Evolutionary conservation across 495 filamentous ascomycete genomes (phyloP).

Genomic region (Penicillium flavigenum): DNA sequence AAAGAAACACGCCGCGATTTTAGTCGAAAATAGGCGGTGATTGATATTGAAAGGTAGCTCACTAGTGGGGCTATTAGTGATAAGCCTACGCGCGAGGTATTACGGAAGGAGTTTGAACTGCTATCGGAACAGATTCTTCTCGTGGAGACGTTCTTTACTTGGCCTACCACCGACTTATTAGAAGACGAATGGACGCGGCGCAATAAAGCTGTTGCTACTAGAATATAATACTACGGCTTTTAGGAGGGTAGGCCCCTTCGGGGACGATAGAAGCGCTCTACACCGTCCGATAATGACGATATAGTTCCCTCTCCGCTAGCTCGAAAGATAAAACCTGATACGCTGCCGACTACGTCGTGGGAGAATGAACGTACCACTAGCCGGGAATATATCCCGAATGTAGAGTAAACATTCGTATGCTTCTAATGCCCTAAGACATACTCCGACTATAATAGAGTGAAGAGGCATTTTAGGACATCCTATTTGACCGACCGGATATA

Average conservation of each 20-base stretch:
- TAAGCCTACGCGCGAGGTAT: slow-evolving; percentile 20
- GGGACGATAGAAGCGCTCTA: slow-evolving; percentile 27
- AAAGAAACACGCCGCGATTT: slow-evolving; percentile 21
- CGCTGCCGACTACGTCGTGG: slow-evolving; percentile 12
- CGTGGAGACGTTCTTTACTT: slow-evolving; percentile 29
- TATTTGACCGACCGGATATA: slow-evolving; percentile 19
- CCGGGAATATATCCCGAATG: slow-evolving; percentile 15
- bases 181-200: slow-evolving; percentile 28
- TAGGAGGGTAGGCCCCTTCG: slow-evolving; percentile 27
- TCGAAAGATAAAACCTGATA: slow-evolving; percentile 18
- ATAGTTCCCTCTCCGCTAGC: slow-evolving; percentile 15
- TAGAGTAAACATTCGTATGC: slow-evolving; percentile 15
- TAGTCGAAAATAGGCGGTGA: slow-evolving; percentile 21
- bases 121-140: slow-evolving; percentile 26
- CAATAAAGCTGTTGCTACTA: slow-evolving; percentile 22
- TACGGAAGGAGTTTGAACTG: slow-evolving; percentile 22
- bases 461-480: slow-evolving; percentile 16
- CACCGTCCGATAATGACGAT: slow-evolving; percentile 17
- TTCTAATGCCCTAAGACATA: slow-evolving; percentile 24
- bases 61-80: slow-evolving; percentile 20
- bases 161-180: slow-evolving; percentile 27
- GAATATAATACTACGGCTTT: slow-evolving; percentile 24
- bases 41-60: slow-evolving; percentile 29
- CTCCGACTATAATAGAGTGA: slow-evolving; percentile 20
- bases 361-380: slow-evolving; percentile 12